Evolutionary conservation across 1,284 basidiomycete species (phyloP).

Genomic region (Microbotryum saponariae): DNA sequence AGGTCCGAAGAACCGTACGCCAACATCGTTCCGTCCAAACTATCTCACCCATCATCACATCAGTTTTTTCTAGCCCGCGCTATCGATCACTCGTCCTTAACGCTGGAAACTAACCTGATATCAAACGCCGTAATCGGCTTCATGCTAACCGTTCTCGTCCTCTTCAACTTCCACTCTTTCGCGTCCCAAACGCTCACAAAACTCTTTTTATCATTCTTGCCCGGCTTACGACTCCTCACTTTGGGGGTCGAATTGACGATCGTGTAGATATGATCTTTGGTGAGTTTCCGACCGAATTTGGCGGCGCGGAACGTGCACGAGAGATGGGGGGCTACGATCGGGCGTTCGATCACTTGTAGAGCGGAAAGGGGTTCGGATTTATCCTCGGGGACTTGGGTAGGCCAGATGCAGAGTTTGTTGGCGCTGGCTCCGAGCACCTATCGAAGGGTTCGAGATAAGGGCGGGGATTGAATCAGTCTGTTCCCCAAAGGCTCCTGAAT

Average conservation of each 20-base stretch:
- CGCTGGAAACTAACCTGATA: constrained; percentile 54
- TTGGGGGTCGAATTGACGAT: constrained; percentile 60
- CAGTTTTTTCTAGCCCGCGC: neutral
- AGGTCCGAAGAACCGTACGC: constrained; percentile 84
- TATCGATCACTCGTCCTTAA: too few species aligned
- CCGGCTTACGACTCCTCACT: constrained; percentile 3
- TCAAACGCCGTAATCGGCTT: constrained; percentile 79
- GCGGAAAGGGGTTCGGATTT: neutral
- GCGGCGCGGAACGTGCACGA: constrained; percentile 63
- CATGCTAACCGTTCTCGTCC: constrained; percentile 52
- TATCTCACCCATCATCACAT: constrained; percentile 38
- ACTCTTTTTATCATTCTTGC: constrained; percentile 25
- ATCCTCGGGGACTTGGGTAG: neutral
- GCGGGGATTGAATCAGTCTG: too few species aligned
- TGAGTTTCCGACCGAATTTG: constrained; percentile 57
- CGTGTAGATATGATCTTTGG: constrained; percentile 55
- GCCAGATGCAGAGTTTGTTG: constrained; percentile 25
- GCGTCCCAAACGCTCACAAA: constrained; percentile 36
- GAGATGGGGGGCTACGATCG: constrained; percentile 34
- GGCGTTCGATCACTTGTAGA: constrained; percentile 33
- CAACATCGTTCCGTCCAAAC: constrained; percentile 69
- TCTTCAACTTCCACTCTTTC: constrained; percentile 42
- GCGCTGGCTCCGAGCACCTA: constrained; percentile 25
- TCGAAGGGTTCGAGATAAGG: too few species aligned
- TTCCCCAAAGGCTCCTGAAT: too few species aligned